Percentiles rank a stretch among this genome's conserved stretches.
Evolutionary conservation across 169 alveolate species (phyloP).

Genomic region (Fabrea salina): DNA sequence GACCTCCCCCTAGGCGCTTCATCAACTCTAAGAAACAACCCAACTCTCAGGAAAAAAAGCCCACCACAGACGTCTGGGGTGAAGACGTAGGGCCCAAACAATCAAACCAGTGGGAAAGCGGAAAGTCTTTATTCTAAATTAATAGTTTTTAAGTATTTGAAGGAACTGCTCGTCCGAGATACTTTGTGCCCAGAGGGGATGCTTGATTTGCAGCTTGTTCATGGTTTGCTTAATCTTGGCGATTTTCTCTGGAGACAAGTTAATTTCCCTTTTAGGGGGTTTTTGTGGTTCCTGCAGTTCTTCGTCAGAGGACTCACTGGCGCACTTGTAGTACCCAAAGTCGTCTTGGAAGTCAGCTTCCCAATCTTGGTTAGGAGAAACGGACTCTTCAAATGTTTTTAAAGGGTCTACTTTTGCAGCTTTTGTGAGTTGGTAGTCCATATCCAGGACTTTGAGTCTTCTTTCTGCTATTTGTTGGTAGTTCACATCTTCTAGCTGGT

Average conservation of each 20-base stretch:
- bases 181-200: slow-evolving; percentile 19
- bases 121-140: too few relatives aligned
- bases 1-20: too few relatives aligned
- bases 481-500: slow-evolving; percentile 10
- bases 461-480: neutral
- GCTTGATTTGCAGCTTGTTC: neutral
- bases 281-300: slow-evolving; percentile 14
- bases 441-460: neutral
- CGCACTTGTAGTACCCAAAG: neutral
- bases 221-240: neutral
- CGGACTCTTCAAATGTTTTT: neutral
- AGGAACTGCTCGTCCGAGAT: too few relatives aligned
- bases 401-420: slow-evolving; percentile 9
- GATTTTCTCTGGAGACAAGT: neutral
- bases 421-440: neutral
- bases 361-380: slow-evolving; percentile 4
- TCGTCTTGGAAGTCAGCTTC: slow-evolving; percentile 17
- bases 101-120: too few relatives aligned
- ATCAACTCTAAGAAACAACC: too few relatives aligned
- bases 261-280: slow-evolving; percentile 1
- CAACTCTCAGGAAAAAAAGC: too few relatives aligned
- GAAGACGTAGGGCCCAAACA: too few relatives aligned
- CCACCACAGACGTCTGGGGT: too few relatives aligned
- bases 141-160: too few relatives aligned
- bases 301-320: slow-evolving; percentile 23